Percentiles rank a stretch among this genome's conserved stretches.
phyloP scores from a whole-genome alignment of 352 stramenopile genomes.

The Globisporangium echinulatum region DNA sequence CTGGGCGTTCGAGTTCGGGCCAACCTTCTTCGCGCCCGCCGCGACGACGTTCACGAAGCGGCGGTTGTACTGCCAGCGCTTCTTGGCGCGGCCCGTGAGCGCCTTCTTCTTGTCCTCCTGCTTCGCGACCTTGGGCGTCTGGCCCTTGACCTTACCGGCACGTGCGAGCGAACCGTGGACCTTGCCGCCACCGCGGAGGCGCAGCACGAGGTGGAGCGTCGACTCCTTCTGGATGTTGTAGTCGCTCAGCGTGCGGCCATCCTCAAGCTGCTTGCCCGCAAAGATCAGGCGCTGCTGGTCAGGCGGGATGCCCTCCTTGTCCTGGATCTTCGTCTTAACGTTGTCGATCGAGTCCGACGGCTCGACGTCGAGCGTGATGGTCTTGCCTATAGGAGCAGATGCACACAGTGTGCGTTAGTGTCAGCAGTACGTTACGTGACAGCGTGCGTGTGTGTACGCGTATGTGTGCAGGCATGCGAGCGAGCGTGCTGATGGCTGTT shows the following conservation, averaged over 20 bases:
- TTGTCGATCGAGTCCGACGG: constrained; percentile 91
- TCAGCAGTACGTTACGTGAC: too few species aligned
- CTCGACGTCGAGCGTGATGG: constrained; percentile 89
- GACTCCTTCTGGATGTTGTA: constrained; percentile 97
- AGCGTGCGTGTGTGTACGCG: not conserved
- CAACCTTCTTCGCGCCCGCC: constrained; percentile 95
- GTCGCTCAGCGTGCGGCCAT: constrained; percentile 90
- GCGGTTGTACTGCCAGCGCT: constrained; percentile 99
- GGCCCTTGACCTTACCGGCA: constrained; percentile 99
- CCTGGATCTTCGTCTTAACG: constrained; percentile 93
- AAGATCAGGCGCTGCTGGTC: constrained; percentile 89
- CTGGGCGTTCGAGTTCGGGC: constrained; percentile 98
- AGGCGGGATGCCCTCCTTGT: constrained; percentile 89
- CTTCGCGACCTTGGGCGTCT: constrained; percentile 99
- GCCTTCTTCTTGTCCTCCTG: constrained; percentile 98
- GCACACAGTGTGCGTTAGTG: constrained; percentile 10
- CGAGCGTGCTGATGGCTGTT: not conserved
- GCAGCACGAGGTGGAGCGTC: constrained; percentile 95
- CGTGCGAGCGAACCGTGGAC: constrained; percentile 99
- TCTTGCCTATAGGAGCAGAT: constrained; percentile 49
- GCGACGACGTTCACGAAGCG: constrained; percentile 99
- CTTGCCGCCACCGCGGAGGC: constrained; percentile 94
- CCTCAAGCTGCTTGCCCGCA: constrained; percentile 89
- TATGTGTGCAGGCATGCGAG: not conserved
- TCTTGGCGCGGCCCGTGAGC: constrained; percentile 97